Conservation (phyloP, 768 basidiomycete genomes). For the Candolleomyces eurysporus region DNA sequence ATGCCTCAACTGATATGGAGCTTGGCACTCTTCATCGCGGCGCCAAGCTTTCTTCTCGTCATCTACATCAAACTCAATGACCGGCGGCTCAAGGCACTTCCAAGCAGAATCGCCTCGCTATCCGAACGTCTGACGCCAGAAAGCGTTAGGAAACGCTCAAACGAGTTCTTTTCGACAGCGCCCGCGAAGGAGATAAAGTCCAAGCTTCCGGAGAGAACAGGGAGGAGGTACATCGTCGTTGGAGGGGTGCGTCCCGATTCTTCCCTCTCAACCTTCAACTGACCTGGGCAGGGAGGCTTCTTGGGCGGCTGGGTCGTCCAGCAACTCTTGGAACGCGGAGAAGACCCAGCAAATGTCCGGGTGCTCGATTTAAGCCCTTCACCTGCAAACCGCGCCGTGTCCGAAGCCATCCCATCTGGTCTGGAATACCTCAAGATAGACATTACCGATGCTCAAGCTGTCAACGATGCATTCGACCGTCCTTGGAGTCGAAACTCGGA, state of each 20-base stretch:
- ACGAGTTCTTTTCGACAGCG: conserved; percentile 27
- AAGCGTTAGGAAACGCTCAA: conserved; percentile 37
- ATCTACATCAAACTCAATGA: conserved; percentile 49
- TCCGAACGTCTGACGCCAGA: conserved; percentile 49
- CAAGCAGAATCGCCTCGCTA: conserved; percentile 44
- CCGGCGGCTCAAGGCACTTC: conserved; percentile 46
- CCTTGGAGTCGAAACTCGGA: conserved; percentile 50
- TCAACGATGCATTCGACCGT: conserved; percentile 59
- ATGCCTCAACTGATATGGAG: neutral
- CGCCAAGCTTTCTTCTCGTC: conserved; percentile 15
- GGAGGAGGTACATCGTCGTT: conserved; percentile 71
- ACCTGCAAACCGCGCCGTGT: conserved; percentile 57
- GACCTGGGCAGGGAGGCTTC: conserved; percentile 56
- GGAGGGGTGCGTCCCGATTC: conserved; percentile 56
- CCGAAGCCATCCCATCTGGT: conserved; percentile 46
- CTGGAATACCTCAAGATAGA: conserved; percentile 61
- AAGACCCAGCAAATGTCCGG: conserved; percentile 62
- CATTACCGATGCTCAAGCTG: conserved; percentile 49
- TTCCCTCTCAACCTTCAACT: neutral
- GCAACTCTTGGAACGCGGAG: conserved; percentile 67
- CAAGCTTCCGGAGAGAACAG: conserved; percentile 65
- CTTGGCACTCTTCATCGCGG: neutral
- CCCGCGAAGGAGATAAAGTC: conserved; percentile 25
- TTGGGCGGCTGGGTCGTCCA: conserved; percentile 77
- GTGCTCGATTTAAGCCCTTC: conserved; percentile 59